Evolutionary conservation across 176 grass and related monocot genomes (phyloP).

Genomic region (Carex scoparia): DNA sequence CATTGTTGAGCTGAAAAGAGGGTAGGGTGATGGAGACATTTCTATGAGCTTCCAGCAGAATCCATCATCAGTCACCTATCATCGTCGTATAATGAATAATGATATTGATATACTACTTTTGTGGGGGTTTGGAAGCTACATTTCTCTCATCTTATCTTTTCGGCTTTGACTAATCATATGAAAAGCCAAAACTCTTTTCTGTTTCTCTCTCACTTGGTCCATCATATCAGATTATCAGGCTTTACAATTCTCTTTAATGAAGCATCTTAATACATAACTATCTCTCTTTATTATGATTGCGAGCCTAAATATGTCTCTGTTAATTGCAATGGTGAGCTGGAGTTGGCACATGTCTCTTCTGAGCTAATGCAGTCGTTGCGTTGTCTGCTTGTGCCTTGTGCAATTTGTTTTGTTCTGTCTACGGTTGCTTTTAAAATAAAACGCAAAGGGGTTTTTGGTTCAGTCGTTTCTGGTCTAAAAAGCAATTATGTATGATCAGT

Average conservation of each 20-base stretch:
- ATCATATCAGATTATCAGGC: too few species aligned
- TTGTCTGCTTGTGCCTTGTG: neutral
- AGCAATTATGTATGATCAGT: neutral
- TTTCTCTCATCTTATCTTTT: neutral
- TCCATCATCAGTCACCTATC: neutral
- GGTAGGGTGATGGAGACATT: conserved; percentile 7
- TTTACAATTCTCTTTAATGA: neutral
- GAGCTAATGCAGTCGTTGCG: neutral
- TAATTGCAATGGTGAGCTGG: conserved; percentile 1
- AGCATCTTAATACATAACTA: neutral
- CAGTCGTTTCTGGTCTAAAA: neutral
- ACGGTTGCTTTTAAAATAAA: neutral
- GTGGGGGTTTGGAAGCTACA: neutral
- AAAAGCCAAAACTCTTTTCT: conserved; percentile 1
- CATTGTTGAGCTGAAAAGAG: conserved; percentile 13
- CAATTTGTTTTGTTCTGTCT: neutral
- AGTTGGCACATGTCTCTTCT: conserved; percentile 6
- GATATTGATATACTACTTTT: neutral
- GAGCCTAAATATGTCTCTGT: neutral
- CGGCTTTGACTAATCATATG: neutral
- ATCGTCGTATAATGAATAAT: neutral
- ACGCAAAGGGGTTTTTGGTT: neutral
- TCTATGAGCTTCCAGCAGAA: conserved; percentile 5
- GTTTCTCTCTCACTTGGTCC: neutral
- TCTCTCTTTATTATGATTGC: neutral